Base-by-base conservation (phyloP, 2,329 filamentous ascomycete species). In the Plectosphaerella plurivora region DNA sequence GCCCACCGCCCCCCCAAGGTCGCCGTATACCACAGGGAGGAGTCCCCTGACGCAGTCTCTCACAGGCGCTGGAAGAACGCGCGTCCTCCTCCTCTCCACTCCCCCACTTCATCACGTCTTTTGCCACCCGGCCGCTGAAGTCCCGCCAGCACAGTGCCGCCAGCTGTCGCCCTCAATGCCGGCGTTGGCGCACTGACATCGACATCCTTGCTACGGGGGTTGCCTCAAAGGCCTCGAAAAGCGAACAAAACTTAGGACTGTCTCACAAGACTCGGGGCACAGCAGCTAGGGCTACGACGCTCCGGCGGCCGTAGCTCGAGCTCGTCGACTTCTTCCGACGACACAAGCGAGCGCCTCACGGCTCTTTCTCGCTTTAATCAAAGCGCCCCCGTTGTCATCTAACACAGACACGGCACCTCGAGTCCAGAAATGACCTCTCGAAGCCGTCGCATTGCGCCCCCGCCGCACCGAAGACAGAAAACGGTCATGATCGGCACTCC, bases 291-390 rank as follows among this genome's bases (percentile, higher is more conserved):
- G 37, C 37, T 18, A 20, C 41, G 16, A 44, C n/a, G n/a, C 11
- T 16, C 16, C n/a, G n/a, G 18, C 16, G 7, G 10, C 22, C 22
- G 41, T 41, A 20, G n/a, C 18, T 44, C 28, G 28, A 33, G 28
- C 28, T 33, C 28, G 28, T 33, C 28, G 8, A 10, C 28, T 33
- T 33, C 28, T 33, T 12, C 28, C 28, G 22, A 3, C 28, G 9
- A 12, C 28, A 33, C 28, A 33, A 16, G 22, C 15, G 39, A 41
- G 52, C 54, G 55, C 57, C 58, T 61, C 61, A 60, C 61, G 65
- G 65, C 62, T 64, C 61, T 66, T 66, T 55, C 51, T 67, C 64
- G 60, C 57, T 63, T 56, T 62, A 64, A 66, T 65, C 60, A 60
- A 54, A 50, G 57, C 28, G n/a, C 45, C 45, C 45, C 16, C 14